Evolutionary conservation across 1,284 basidiomycete genomes (phyloP).

Genomic region (Tilletia caries): DNA sequence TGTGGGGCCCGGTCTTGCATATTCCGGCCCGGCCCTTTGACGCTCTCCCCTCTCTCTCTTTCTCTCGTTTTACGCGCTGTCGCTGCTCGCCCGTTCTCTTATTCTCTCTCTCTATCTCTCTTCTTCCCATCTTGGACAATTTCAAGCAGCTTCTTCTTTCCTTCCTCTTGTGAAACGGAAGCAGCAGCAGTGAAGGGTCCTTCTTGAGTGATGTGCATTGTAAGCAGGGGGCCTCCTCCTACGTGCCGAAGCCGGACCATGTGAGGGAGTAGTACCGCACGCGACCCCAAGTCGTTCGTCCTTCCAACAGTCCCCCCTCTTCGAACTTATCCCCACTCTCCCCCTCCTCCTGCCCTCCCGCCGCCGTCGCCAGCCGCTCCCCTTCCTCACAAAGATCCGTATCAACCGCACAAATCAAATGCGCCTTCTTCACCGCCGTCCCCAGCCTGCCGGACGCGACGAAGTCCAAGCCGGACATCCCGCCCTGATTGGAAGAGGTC

Average conservation of each 20-base stretch:
- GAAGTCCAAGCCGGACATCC: conserved; percentile 77
- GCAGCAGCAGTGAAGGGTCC: no score
- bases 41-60: no score
- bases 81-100: no score
- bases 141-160: no score
- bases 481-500: background rate
- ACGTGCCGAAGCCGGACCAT: conserved; percentile 53
- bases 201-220: no score
- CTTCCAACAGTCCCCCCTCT: background rate
- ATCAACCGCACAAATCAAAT: conserved; percentile 69
- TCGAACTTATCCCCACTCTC: conserved; percentile 10
- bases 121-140: no score
- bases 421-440: conserved; percentile 95
- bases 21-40: no score
- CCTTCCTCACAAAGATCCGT: conserved; percentile 15
- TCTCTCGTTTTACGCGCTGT: no score
- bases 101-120: no score
- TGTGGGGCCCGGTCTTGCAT: no score
- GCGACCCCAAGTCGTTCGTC: conserved; percentile 21
- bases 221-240: background rate
- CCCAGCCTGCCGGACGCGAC: conserved; percentile 92
- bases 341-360: background rate
- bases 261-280: conserved; percentile 46
- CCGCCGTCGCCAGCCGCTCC: background rate
- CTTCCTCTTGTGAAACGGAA: no score